Evolutionary conservation across 2,329 filamentous ascomycete genomes (phyloP).

Genomic region (Ceratocystis lukuohia): DNA sequence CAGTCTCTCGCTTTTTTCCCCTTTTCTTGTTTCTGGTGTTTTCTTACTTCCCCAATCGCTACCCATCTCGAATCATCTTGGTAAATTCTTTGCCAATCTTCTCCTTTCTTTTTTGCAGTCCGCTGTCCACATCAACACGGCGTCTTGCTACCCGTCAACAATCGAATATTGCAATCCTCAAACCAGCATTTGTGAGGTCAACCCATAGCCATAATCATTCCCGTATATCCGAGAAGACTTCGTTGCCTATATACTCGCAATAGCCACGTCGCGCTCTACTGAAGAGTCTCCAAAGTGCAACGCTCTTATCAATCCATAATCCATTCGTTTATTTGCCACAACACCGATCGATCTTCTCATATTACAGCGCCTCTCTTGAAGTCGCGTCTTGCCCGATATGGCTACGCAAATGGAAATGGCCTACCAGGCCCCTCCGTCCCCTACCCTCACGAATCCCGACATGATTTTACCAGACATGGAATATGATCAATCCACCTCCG

Average conservation of each 20-base stretch:
- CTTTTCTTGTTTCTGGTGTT: not conserved
- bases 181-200: not conserved
- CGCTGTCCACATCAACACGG: not conserved
- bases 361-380: slow-evolving; percentile 13
- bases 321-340: not conserved
- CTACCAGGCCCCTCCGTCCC: slow-evolving; percentile 52
- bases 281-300: not conserved
- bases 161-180: not conserved
- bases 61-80: not conserved
- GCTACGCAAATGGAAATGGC: slow-evolving; percentile 24
- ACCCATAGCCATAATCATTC: not conserved
- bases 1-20: not conserved
- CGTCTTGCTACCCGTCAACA: not conserved
- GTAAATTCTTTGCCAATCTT: not conserved
- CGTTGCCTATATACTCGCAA: not conserved
- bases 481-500: slow-evolving; percentile 38
- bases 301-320: not conserved
- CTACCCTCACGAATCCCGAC: slow-evolving; percentile 82
- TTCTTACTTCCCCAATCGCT: not conserved
- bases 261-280: not conserved
- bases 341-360: not conserved
- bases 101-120: not conserved
- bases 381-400: slow-evolving; percentile 20
- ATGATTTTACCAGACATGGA: slow-evolving; percentile 79
- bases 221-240: not conserved